These are phyloP conservation scores for Citrullus mucosospermus DNA, from an alignment of 306 rosid species.

Conservation along the genomic window DNA sequence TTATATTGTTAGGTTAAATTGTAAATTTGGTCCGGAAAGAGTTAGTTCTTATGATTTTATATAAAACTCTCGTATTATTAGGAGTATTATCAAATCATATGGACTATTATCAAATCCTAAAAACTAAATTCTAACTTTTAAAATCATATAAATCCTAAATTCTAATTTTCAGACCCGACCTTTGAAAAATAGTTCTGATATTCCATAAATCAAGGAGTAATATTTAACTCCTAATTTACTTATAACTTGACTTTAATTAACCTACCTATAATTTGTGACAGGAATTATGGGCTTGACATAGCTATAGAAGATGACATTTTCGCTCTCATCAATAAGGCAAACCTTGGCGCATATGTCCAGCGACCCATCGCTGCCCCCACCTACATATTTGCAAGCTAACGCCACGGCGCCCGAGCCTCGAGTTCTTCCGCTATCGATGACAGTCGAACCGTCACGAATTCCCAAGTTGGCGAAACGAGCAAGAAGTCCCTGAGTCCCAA, in stretches of 20 bases:
- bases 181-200: too few relatives aligned
- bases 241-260: too few relatives aligned
- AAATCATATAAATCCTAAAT: too few relatives aligned
- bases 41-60: too few relatives aligned
- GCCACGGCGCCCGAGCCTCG: conserved; percentile 63
- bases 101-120: too few relatives aligned
- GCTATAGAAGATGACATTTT: conserved; percentile 67
- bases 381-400: conserved; percentile 89
- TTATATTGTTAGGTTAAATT: too few relatives aligned
- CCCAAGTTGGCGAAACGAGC: conserved; percentile 66
- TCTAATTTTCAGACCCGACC: too few relatives aligned
- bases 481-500: conserved; percentile 32
- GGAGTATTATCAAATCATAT: too few relatives aligned
- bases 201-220: not conserved
- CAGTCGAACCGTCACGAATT: conserved; percentile 44
- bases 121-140: too few relatives aligned
- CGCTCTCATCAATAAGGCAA: conserved; percentile 67
- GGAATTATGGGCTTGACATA: conserved; percentile 71
- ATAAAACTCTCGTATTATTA: too few relatives aligned
- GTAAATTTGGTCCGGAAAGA: too few relatives aligned
- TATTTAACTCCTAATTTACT: not conserved
- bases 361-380: conserved; percentile 87
- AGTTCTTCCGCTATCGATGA: conserved; percentile 24
- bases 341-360: conserved; percentile 76
- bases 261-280: conserved; percentile 65